A percentile compares a stretch with the other conserved stretches of the same genome.
phyloP scores from a whole-genome alignment of 495 filamentous ascomycete species.

The Podospora pseudopauciseta region DNA sequence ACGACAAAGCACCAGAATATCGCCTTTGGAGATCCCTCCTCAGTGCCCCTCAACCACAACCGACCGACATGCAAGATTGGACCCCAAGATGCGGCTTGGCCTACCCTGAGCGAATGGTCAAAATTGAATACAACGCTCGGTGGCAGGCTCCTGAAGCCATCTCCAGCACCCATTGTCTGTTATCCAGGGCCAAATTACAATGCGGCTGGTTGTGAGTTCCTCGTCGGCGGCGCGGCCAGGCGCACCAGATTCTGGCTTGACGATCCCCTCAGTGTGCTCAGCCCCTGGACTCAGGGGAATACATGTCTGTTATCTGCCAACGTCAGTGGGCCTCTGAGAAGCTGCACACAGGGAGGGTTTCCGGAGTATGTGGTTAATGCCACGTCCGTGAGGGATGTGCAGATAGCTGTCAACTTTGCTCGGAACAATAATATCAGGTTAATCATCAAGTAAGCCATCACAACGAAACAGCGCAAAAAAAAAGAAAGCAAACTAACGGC shows the following conservation, averaged over 20 bases:
- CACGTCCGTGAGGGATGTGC: slow-evolving; percentile 51
- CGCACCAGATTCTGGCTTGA: slow-evolving; percentile 20
- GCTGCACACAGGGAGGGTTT: slow-evolving; percentile 55
- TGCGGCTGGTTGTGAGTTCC: slow-evolving; percentile 34
- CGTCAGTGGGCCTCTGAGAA: slow-evolving; percentile 15
- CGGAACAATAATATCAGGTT: slow-evolving; percentile 55
- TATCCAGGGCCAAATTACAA: slow-evolving; percentile 49
- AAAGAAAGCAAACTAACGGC: background rate
- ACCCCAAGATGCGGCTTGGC: slow-evolving; percentile 7
- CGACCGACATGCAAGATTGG: background rate
- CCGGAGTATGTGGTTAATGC: slow-evolving; percentile 60
- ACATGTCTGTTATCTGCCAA: slow-evolving; percentile 24
- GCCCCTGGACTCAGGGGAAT: slow-evolving; percentile 40
- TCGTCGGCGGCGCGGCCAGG: background rate
- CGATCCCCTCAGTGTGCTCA: slow-evolving; percentile 35
- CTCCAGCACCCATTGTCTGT: slow-evolving; percentile 51
- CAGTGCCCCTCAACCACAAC: background rate
- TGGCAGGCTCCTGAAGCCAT: slow-evolving; percentile 20
- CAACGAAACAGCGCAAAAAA: background rate
- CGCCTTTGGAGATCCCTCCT: background rate
- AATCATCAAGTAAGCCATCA: slow-evolving; percentile 48
- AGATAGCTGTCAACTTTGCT: slow-evolving; percentile 59
- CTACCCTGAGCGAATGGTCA: slow-evolving; percentile 4
- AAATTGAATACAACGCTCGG: slow-evolving; percentile 6
- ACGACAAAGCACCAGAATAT: background rate